Conservation (phyloP, 2,329 filamentous ascomycete species). For the Arthrobotrys sphaeroides region DNA sequence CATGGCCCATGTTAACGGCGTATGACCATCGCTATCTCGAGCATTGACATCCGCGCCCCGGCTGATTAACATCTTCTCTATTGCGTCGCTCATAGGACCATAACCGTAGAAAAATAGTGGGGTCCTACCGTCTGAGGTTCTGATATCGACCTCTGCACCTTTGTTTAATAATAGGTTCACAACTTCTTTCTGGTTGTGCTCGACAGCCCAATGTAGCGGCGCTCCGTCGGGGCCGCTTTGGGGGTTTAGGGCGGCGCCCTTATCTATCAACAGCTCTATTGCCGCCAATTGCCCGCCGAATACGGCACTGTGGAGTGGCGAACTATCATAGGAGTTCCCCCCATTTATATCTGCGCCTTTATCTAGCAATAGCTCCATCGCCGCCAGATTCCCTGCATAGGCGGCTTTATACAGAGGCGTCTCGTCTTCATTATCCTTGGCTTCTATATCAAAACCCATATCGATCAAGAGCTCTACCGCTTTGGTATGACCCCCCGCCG, state of each 20-base stretch:
- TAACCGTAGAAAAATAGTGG: background rate
- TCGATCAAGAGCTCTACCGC: too few species aligned
- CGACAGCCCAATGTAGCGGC: background rate
- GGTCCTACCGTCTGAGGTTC: background rate
- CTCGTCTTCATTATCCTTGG: too few species aligned
- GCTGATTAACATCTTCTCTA: background rate
- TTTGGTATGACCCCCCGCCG: too few species aligned
- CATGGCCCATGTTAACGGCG: background rate
- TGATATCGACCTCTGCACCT: background rate
- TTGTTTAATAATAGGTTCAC: background rate
- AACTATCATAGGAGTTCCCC: conserved; percentile 22
- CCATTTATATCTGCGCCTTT: conserved; percentile 35
- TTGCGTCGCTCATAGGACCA: background rate
- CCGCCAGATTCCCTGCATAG: too few species aligned
- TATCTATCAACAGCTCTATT: background rate
- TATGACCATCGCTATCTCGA: background rate
- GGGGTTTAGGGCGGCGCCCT: background rate
- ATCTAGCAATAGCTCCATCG: too few species aligned
- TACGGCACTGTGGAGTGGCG: conserved; percentile 28
- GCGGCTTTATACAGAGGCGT: too few species aligned
- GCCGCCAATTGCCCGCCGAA: background rate
- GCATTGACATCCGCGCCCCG: background rate
- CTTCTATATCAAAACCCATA: too few species aligned
- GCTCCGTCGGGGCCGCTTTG: background rate
- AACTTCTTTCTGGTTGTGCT: too few species aligned